Evolutionary conservation across 176 grass and related monocot genomes (phyloP).

Genomic region (Hyparrhenia diplandra): DNA sequence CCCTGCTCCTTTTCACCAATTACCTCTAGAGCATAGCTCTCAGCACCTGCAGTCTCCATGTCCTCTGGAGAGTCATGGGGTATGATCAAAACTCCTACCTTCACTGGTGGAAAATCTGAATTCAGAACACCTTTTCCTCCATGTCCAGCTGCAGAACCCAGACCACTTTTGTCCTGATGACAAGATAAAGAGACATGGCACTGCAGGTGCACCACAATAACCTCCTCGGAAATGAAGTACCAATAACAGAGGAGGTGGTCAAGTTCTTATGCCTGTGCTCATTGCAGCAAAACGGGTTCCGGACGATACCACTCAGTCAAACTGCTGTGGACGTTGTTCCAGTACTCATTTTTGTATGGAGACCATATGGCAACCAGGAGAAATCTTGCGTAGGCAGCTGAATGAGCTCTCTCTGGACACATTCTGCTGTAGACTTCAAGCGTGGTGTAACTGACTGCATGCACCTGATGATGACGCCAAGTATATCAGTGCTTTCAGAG

Average conservation of each 20-base stretch:
- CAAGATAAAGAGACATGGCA: too few relatives aligned
- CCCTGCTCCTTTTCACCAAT: neutral
- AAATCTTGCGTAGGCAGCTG: conserved; percentile 17
- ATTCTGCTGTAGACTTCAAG: neutral
- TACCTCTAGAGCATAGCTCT: too few relatives aligned
- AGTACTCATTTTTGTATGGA: neutral
- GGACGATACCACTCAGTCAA: neutral
- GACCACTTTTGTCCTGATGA: too few relatives aligned
- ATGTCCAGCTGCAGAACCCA: neutral
- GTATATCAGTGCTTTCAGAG: conserved; percentile 4
- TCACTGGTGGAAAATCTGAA: too few relatives aligned
- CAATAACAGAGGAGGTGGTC: too few relatives aligned
- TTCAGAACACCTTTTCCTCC: neutral
- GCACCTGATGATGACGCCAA: neutral
- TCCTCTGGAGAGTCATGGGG: neutral
- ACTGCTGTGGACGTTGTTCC: conserved; percentile 6
- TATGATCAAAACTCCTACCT: too few relatives aligned
- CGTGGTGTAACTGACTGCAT: neutral
- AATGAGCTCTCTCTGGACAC: neutral
- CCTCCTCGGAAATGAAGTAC: too few relatives aligned
- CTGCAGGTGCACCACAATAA: too few relatives aligned
- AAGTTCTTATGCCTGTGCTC: too few relatives aligned
- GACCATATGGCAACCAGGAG: neutral
- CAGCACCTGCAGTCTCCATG: neutral
- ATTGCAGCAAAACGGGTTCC: neutral